These are phyloP conservation scores for Chlorella sorokiniana DNA, from an alignment of 139 green algal species.

Conservation along the genomic window DNA sequence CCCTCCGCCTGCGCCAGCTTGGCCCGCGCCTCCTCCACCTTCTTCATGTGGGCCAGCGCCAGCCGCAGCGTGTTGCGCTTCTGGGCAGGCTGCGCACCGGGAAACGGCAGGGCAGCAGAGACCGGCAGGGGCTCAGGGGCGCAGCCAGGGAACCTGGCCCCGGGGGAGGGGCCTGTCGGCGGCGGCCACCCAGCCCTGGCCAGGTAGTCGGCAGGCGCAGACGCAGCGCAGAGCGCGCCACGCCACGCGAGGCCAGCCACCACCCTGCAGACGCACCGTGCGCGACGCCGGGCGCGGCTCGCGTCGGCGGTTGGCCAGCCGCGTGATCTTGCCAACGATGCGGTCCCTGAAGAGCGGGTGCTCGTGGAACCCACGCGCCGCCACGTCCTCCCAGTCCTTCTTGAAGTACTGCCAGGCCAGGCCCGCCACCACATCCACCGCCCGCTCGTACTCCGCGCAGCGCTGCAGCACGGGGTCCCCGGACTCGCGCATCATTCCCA, in stretches of 20 bases:
- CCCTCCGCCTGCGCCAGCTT: constrained; percentile 30
- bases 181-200: too few relatives aligned
- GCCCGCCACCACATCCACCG: neutral
- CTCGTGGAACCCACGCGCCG: neutral
- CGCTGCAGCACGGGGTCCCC: neutral
- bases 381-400: constrained; percentile 25
- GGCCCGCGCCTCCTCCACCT: constrained; percentile 27
- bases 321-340: neutral
- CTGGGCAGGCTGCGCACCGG: neutral
- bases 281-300: too few relatives aligned
- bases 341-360: constrained; percentile 10
- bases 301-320: neutral
- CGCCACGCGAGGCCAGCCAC: neutral
- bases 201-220: too few relatives aligned
- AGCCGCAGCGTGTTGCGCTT: constrained; percentile 6
- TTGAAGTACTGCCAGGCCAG: constrained; percentile 33
- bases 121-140: neutral
- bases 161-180: too few relatives aligned
- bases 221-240: too few relatives aligned
- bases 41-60: constrained; percentile 16
- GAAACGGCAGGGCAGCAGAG: neutral
- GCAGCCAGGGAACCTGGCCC: too few relatives aligned
- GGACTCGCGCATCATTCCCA: neutral
- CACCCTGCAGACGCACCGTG: neutral
- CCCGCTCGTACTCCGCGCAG: neutral